Percentiles rank a stretch among this genome's conserved stretches.
Conservation (phyloP, 1,284 basidiomycete genomes). For the Mycena sp. region DNA sequence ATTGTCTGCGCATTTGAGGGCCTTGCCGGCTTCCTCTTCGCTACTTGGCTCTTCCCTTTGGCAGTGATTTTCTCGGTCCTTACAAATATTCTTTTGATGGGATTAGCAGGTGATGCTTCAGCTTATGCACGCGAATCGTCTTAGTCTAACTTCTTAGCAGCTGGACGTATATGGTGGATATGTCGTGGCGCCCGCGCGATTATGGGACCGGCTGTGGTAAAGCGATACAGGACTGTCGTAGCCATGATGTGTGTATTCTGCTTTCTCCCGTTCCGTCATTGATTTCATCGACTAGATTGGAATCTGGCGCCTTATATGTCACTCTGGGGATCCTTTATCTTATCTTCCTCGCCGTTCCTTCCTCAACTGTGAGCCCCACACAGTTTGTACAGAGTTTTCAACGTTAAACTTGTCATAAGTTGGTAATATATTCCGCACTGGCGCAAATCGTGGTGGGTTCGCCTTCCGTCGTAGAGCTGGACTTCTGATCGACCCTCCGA, state of each 20-base stretch:
- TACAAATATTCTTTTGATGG: conserved; percentile 20
- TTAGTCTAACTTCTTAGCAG: neutral
- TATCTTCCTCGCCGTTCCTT: neutral
- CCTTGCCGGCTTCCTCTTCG: conserved; percentile 17
- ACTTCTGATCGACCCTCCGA: neutral
- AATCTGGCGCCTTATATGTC: conserved; percentile 22
- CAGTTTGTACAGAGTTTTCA: too few species aligned
- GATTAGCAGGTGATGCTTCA: conserved; percentile 7
- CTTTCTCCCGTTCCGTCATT: neutral
- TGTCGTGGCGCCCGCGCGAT: conserved; percentile 16
- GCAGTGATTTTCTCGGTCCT: conserved; percentile 16
- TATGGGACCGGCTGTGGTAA: conserved; percentile 20
- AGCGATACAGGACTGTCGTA: conserved; percentile 20
- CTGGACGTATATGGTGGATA: conserved; percentile 31
- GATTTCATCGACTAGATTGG: conserved; percentile 8
- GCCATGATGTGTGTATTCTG: conserved; percentile 22
- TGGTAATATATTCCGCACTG: conserved; percentile 16
- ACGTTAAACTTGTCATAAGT: neutral
- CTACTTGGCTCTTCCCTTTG: conserved; percentile 23
- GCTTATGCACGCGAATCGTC: neutral
- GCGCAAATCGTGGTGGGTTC: conserved; percentile 21
- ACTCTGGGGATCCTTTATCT: conserved; percentile 20
- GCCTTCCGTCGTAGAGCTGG: neutral
- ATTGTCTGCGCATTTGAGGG: conserved; percentile 6
- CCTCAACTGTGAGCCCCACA: conserved; percentile 4